Base-by-base conservation (phyloP, 768 basidiomycete species). In the Phanerochaete carnosa region DNA sequence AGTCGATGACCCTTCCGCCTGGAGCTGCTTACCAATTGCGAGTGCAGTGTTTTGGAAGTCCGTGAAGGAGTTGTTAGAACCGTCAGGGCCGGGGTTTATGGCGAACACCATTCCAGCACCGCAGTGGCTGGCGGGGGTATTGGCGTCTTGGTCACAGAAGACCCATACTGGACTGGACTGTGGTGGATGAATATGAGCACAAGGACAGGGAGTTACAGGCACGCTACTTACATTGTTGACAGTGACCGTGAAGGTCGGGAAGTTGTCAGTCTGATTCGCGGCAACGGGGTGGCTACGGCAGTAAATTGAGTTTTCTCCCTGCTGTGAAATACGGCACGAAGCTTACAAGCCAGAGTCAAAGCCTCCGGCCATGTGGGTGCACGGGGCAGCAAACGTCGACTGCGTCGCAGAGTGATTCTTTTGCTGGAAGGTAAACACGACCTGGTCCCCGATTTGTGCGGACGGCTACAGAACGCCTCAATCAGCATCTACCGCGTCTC, bases 101-200 rank as follows among this genome's bases (percentile, higher is more conserved):
- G 84, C 80, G 68, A 87, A 86, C 45, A 88, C 84, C 85, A 88
- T 87, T 65, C 85, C 86, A 61, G 73, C 65, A 57, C 84, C 84
- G 64, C 87, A 87, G 70, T 88, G 86, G 60, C 77, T 80, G 35
- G 70, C 74, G 4, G 84, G 74, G 1, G 80, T 82, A 43, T 77
- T 74, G 45, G 73, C 77, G 55, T 74, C 81, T 64, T 87, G 86
- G 45, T 71, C 72, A 68, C 86, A 87, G 75, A 80, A 81, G 3
- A 85, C 74, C 86, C 85, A 87, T 37, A 84, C 73, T 3, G 85
- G 85, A 37, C 77, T 65, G 7, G 81, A 83, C 83, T 84, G 58
- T 55, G 55, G 30, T 25, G 28, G 55, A 19, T 11, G 57, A 46
- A n/a, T 16, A 32, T 55, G 23, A 64, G 54, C 19, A 55, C 1